A percentile compares a stretch with the other conserved stretches of the same genome.
phyloP scores from a whole-genome alignment of 2,329 filamentous ascomycete genomes.

The Biscogniauxia marginata region DNA sequence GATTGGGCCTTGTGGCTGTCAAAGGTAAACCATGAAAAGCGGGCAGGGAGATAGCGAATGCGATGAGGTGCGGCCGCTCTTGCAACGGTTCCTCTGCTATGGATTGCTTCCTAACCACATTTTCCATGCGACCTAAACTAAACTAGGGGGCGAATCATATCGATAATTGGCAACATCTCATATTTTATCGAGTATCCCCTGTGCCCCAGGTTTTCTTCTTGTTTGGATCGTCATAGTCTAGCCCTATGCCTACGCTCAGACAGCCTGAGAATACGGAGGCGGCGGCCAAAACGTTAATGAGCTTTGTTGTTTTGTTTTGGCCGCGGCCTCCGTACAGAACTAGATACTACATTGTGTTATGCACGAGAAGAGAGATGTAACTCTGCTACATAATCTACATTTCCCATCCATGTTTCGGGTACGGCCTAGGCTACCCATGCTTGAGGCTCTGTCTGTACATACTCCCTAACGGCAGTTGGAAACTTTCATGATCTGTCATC shows the following conservation, averaged over 20 bases:
- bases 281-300: not conserved
- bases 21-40: not conserved
- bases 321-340: not conserved
- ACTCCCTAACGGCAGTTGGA: constrained; percentile 9
- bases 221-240: not conserved
- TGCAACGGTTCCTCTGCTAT: not conserved
- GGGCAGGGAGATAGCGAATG: not conserved
- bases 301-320: not conserved
- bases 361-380: not conserved
- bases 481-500: constrained; percentile 16
- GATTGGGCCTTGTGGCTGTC: not conserved
- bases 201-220: not conserved
- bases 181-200: not conserved
- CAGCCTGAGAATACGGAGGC: not conserved
- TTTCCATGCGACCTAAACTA: not conserved
- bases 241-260: not conserved
- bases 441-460: not conserved
- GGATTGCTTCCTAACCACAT: not conserved
- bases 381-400: not conserved
- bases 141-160: not conserved
- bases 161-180: not conserved
- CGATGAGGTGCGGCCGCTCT: not conserved
- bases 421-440: not conserved
- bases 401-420: not conserved
- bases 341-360: too few species aligned